These are phyloP conservation scores for Raphanus hybrid DNA, from an alignment of 441 rosid genomes.

Conservation along the genomic window DNA sequence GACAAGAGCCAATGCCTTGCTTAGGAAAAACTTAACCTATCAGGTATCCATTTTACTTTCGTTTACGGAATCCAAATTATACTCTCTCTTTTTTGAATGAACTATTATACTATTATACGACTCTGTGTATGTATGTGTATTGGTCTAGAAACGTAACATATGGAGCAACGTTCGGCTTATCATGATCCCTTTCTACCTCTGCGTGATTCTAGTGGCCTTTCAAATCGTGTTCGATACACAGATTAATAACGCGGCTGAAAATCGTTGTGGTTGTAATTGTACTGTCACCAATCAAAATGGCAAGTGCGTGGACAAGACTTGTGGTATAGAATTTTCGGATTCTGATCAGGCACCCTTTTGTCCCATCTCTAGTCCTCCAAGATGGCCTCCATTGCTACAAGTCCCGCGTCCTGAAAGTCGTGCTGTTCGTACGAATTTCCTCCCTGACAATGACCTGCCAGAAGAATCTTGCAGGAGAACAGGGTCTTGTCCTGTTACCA, in stretches of 20 bases:
- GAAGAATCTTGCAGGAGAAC: constrained; percentile 69
- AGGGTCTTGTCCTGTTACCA: constrained; percentile 74
- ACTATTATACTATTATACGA: no score
- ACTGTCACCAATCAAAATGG: constrained; percentile 52
- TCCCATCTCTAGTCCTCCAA: constrained; percentile 57
- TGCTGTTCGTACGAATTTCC: constrained; percentile 50
- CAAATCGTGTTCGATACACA: constrained; percentile 57
- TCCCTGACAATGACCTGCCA: constrained; percentile 51
- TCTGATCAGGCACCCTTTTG: constrained; percentile 58
- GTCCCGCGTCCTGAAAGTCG: constrained; percentile 73
- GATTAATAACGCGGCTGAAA: constrained; percentile 41
- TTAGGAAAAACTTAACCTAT: constrained; percentile 81
- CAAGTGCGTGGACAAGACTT: constrained; percentile 49
- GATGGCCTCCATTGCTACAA: constrained; percentile 85
- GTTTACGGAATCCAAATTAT: background rate
- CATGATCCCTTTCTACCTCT: constrained; percentile 68
- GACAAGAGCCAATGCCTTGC: constrained; percentile 80
- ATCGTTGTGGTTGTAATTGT: constrained; percentile 62
- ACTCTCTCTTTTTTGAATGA: background rate
- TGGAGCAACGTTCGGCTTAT: constrained; percentile 75
- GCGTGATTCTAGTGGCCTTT: constrained; percentile 53
- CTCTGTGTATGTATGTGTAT: background rate
- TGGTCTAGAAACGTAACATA: constrained; percentile 74
- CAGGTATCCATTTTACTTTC: constrained; percentile 56
- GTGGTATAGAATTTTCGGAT: constrained; percentile 67